Base-by-base conservation (phyloP, 2,329 filamentous ascomycete species). In the Epicoccum nigrum region DNA sequence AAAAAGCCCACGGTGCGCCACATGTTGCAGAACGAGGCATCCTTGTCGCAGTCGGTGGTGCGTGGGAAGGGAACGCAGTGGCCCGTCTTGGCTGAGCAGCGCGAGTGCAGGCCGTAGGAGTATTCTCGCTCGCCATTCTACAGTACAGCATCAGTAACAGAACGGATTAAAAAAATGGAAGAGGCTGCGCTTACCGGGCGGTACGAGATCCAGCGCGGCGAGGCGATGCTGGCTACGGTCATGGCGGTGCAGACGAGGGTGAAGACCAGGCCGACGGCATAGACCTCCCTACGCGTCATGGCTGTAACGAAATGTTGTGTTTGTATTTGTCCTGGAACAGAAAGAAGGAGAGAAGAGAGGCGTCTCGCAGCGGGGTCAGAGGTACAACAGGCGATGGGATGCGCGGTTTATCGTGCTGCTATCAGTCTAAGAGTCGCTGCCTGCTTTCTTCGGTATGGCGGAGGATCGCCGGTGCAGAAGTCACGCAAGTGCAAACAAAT, bases 1-100 rank as follows among this genome's bases (percentile, higher is more conserved):
- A 96, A 76, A 75, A 97, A 97, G 19, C 90, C 92, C 28, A 91
- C 86, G 20, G 86, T 90, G 52, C 89, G 84, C 93, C 93, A 99
- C 82, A 95, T 88, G 64, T 86, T 88, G 79, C 94, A 97, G 76
- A 97, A 97, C 66, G 85, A 81, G 62, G 87, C 83, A 44, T 84
- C 82, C 62, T 80, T 82, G 47, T 78, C 76, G 74, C 90, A 93
- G 69, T 90, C 86, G 49, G 83, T 79, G 45, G 82, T 76, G 58
- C 81, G 79, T 3, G 90, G 90, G 72, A 92, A 94, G 25, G 78
- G 75, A 19, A 79, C 78, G 72, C 89, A 92, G 56, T 71, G 71
- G 41, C 84, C 79, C 35, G 83, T 83, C 51, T 89, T 77, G 51
- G 84, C 88, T 45, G 87, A 89, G 76, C 93, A 99, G 70, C 85